Percentiles rank a stretch among this genome's conserved stretches.
Evolutionary conservation across 176 grass and related monocot species (phyloP).

Genomic region (maize (Zea mays)): DNA sequence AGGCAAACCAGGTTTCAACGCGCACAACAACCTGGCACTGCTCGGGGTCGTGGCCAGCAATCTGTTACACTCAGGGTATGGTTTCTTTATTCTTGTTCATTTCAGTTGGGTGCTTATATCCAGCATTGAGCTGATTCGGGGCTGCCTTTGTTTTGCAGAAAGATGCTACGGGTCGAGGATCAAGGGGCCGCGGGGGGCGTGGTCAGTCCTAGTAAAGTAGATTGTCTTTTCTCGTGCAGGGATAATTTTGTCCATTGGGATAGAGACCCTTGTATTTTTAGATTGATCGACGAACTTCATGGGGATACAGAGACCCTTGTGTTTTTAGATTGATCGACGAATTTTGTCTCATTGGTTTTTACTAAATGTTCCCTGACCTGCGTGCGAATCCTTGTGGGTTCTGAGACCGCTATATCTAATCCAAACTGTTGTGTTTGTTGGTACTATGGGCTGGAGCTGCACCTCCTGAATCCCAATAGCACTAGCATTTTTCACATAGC

Average conservation of each 20-base stretch:
- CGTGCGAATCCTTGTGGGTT: neutral
- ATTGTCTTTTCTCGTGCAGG: neutral
- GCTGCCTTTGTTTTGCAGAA: conserved; percentile 23
- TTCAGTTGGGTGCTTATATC: neutral
- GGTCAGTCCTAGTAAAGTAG: conserved; percentile 29
- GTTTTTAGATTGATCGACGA: neutral
- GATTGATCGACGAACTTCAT: neutral
- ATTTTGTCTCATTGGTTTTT: neutral
- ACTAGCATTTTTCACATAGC: no score
- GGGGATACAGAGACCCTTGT: neutral
- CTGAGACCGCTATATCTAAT: neutral
- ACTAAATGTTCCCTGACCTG: neutral
- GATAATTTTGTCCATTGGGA: neutral
- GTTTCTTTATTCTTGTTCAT: neutral
- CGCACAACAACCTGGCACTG: conserved; percentile 15
- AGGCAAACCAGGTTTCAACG: conserved; percentile 54
- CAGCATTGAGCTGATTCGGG: neutral
- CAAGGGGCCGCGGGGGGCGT: conserved; percentile 47
- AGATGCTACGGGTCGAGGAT: conserved; percentile 37
- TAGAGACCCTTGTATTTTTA: neutral
- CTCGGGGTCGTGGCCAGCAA: conserved; percentile 50
- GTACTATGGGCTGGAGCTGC: no score
- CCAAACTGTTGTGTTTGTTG: no score
- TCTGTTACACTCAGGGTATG: conserved; percentile 51
- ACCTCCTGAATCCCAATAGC: no score